Conservation (phyloP, 2,329 filamentous ascomycete genomes). For the Microascus cirrosus region DNA sequence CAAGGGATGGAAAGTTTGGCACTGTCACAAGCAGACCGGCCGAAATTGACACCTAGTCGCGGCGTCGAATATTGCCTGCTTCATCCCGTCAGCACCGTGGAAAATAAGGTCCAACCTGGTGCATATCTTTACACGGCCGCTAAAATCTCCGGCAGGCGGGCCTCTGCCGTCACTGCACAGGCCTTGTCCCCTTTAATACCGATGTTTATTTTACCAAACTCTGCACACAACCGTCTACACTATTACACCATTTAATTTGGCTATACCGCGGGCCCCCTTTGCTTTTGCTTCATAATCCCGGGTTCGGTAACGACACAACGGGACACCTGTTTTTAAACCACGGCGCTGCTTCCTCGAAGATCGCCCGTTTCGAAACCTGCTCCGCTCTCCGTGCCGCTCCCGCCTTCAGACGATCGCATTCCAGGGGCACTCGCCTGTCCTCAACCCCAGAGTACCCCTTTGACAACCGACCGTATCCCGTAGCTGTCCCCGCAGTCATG, state of each 20-base stretch:
- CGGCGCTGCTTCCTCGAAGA: neutral
- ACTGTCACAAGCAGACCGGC: neutral
- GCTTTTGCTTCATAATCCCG: neutral
- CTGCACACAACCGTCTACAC: neutral
- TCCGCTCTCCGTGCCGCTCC: neutral
- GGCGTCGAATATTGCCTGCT: too few species aligned
- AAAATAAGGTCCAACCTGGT: too few species aligned
- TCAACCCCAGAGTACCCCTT: neutral
- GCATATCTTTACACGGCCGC: too few species aligned
- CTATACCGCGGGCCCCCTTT: neutral
- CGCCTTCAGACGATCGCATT: neutral
- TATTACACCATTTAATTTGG: neutral
- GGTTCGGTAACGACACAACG: neutral
- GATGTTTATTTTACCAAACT: neutral
- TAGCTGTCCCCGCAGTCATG: neutral
- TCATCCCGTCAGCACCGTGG: too few species aligned
- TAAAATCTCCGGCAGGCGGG: too few species aligned
- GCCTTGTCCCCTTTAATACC: neutral
- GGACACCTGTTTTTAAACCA: neutral
- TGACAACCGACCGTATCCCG: neutral
- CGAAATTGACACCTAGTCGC: too few species aligned
- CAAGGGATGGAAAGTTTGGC: neutral
- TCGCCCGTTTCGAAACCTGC: neutral
- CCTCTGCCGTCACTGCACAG: too few species aligned
- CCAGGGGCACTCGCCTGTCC: neutral